These are phyloP conservation scores for Venustampulla echinocandica DNA, from an alignment of 495 filamentous ascomycete genomes.

Conservation along the genomic window DNA sequence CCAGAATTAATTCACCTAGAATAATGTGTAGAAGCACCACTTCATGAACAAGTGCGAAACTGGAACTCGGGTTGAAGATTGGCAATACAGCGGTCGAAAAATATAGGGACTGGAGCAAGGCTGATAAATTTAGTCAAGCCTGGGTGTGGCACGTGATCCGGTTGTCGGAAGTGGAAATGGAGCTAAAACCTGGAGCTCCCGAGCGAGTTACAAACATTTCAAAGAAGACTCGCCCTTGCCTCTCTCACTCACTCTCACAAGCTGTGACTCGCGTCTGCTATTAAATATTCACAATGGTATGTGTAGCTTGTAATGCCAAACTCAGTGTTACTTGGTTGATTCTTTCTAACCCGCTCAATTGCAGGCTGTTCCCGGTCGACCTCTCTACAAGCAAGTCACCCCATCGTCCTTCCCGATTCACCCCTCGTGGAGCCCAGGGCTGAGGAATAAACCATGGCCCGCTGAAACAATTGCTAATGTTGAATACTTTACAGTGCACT, in stretches of 20 bases:
- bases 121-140: neutral
- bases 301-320: too few species aligned
- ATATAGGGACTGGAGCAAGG: conserved; percentile 1
- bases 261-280: neutral
- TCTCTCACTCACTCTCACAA: conserved; percentile 1
- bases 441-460: neutral
- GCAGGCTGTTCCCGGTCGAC: conserved; percentile 23
- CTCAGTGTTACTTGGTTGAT: too few species aligned
- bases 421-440: conserved; percentile 8
- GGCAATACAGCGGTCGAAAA: too few species aligned
- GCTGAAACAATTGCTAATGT: conserved; percentile 32
- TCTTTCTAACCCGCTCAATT: conserved; percentile 19
- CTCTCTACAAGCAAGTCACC: conserved; percentile 75
- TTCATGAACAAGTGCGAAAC: conserved; percentile 4
- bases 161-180: neutral
- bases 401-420: conserved; percentile 12
- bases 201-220: conserved; percentile 17
- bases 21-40: too few species aligned
- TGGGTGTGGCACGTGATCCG: neutral
- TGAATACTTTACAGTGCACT: conserved; percentile 50
- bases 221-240: conserved; percentile 21
- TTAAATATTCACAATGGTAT: conserved; percentile 22
- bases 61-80: conserved; percentile 10
- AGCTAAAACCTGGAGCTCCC: conserved; percentile 34
- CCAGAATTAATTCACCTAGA: too few species aligned